Base-by-base conservation (phyloP, 495 filamentous ascomycete genomes). In the Xylaria flabelliformis region DNA sequence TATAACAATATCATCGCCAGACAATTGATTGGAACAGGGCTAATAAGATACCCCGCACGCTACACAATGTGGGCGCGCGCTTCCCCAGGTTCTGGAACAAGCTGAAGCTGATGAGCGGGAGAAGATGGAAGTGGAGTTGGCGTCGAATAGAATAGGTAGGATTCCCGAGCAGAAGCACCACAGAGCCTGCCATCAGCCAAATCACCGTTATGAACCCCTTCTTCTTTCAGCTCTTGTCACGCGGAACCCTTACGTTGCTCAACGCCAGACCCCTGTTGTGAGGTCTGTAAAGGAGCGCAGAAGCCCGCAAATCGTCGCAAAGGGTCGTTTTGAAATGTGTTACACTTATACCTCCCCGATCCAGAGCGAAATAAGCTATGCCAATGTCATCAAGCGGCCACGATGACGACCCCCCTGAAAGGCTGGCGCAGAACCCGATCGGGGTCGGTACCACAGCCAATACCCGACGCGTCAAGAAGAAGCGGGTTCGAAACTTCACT, bases 401-500 rank as follows among this genome's bases (percentile, higher is more conserved):
- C 64, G 70, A 72, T 72, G 70, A 73, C 71, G 64, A 73, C 24
- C 67, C 63, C 39, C 70, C 63, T 24, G 70, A 72, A 51, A 46
- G 53, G 53, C 21, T 39, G 32, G 61, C 59, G 17, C 44, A 6
- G 62, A 71, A 46, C 69, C 69, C 62, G 19, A 44, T 58, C 61
- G 58, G 32, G n/a, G 50, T n/a, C 48, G 62, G 69, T 42, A 21
- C 46, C 61, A 21, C 69, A 21, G 17, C 69, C 34, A 50, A 34
- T 6, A 56, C 42, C 12, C 71, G 58, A 65, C 64, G 71, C 19
- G 56, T 73, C 56, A 73, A 69, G 67, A 75, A 65, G 67, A 77
- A 77, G 64, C 71, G 75, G 41, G 56, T 76, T 24, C 74, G 75
- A 17, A 76, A 76, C 68, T 77, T 77, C 62, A 76, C 75, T 10